phyloP scores from a whole-genome alignment of 176 grass and related monocot genomes.

The Carex littledalei region DNA sequence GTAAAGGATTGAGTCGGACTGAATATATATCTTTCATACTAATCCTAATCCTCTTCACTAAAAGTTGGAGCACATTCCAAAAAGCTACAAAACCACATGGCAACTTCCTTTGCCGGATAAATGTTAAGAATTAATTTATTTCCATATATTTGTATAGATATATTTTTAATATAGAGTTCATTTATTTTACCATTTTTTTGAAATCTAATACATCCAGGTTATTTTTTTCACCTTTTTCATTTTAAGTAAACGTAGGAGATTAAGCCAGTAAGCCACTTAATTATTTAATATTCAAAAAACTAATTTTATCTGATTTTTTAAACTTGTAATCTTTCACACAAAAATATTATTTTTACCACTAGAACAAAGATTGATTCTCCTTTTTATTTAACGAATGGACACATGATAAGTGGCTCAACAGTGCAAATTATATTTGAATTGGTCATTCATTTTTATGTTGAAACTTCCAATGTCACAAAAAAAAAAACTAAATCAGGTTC shows the following conservation, averaged over 20 bases:
- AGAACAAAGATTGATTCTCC: too few species aligned
- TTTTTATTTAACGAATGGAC: neutral
- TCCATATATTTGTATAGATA: neutral
- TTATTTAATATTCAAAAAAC: too few species aligned
- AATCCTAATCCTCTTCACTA: neutral
- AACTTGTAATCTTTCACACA: too few species aligned
- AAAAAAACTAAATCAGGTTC: neutral
- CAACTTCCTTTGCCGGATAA: neutral
- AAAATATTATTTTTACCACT: too few species aligned
- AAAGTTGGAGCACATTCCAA: neutral
- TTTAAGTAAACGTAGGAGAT: too few species aligned
- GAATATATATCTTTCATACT: neutral
- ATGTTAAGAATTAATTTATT: neutral
- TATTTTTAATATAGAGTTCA: neutral
- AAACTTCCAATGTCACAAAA: neutral
- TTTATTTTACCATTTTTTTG: neutral
- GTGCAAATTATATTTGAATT: neutral
- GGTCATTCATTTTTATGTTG: neutral
- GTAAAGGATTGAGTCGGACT: neutral
- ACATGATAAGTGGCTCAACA: neutral
- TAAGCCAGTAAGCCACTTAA: too few species aligned
- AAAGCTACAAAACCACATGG: neutral
- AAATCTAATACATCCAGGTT: neutral
- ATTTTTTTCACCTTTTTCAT: neutral
- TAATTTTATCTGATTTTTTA: too few species aligned